A percentile compares a stretch with the other conserved stretches of the same genome.
Evolutionary conservation across 345 rosid genomes (phyloP).

Genomic region (Eucalyptus leucophloia): DNA sequence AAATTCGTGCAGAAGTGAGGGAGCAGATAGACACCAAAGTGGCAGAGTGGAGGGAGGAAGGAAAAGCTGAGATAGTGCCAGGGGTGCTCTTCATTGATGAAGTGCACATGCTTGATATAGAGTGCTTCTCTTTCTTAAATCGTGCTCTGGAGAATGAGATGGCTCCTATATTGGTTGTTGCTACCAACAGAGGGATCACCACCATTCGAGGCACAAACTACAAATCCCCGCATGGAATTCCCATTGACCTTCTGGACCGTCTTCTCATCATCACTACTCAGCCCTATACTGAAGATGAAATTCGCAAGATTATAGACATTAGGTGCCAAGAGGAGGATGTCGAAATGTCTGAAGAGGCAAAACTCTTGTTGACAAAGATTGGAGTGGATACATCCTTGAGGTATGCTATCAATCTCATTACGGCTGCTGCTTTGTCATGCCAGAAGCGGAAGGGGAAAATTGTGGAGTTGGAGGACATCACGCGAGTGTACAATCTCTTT

Average conservation of each 20-base stretch:
- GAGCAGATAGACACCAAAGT: constrained; percentile 92
- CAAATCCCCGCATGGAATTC: constrained; percentile 94
- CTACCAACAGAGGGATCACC: constrained; percentile 89
- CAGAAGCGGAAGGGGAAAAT: constrained; percentile 76
- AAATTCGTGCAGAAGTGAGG: constrained; percentile 89
- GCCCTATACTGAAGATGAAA: constrained; percentile 76
- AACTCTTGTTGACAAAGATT: constrained; percentile 61
- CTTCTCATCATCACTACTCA: constrained; percentile 77
- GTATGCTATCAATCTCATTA: constrained; percentile 83
- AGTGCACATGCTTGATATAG: constrained; percentile 96
- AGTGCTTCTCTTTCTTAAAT: constrained; percentile 96
- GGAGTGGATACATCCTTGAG: constrained; percentile 87
- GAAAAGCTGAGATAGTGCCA: constrained; percentile 92
- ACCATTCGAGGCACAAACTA: constrained; percentile 86
- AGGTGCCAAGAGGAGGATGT: constrained; percentile 96
- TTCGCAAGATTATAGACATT: constrained; percentile 69
- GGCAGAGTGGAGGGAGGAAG: constrained; percentile 99
- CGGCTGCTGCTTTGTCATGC: constrained; percentile 70
- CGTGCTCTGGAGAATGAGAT: constrained; percentile 95
- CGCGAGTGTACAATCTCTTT: constrained; percentile 67
- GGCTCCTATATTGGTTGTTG: constrained; percentile 94
- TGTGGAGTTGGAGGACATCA: constrained; percentile 66
- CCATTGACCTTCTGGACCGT: constrained; percentile 90
- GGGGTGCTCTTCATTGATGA: constrained; percentile 97
- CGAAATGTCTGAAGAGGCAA: constrained; percentile 77